Evolutionary conservation across 2,329 filamentous ascomycete genomes (phyloP), one percentile per base, ranked within the genome.

Genomic region (Hypoxylon sp.): DNA sequence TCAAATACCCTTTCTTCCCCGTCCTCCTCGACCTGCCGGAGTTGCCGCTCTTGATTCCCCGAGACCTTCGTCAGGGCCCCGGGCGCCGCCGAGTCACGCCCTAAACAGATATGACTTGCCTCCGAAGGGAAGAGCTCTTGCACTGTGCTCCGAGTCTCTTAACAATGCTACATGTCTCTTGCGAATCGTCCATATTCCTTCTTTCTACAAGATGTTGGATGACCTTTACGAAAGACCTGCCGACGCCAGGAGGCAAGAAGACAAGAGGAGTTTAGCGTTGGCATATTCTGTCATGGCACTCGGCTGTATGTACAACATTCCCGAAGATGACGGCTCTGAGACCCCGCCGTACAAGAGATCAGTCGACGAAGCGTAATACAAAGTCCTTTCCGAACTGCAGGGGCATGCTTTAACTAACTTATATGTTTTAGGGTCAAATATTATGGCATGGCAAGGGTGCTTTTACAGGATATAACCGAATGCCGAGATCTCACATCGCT

Each of bases 401-500:
- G 26, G n/a, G 4, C 16, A 38, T 30, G 14, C 33, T 18, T 2
- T 46, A 38, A 50, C 71, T 78, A 64, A 78, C 68, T 56, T 32
- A 4, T 16, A n/a, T 26, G 11, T 46, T 48, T 65, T 26, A 93
- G 92, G 28, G 83, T 91, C 67, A 92, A 91, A 80, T 95, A 92
- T 68, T 93, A 93, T 75, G 87, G 86, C 70, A 84, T 85, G 2
- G 87, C 91, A 4, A 85, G 91, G 58, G 80, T 86, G 44, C 82
- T 93, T 61, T 80, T 94, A 49, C 83, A 87, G 60, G 88, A 90
- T 65, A 81, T 89, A 44, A 87, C 87, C 0, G 87, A 90, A 64
- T 93, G 91, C 70, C 88, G 91, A 48, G 91, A 94, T 74, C 81
- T 95, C 44, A 86, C 84, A 18, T 91, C 91, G 1, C 80, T 95